Evolutionary conservation across 129 eudicot genomes (phyloP).

Genomic region (Tagetes erecta): DNA sequence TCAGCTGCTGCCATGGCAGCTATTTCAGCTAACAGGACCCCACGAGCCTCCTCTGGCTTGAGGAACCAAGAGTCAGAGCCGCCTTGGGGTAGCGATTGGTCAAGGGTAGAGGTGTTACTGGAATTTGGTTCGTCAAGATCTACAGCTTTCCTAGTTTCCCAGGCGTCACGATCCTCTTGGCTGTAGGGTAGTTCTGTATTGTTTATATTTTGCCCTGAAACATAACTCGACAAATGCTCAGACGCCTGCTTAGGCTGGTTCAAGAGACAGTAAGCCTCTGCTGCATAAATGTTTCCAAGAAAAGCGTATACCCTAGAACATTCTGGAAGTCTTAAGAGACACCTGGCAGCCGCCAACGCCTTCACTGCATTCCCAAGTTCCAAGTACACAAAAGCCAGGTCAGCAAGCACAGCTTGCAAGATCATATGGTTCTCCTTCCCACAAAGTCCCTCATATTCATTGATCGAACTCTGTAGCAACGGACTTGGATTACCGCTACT

Average conservation of each 20-base stretch:
- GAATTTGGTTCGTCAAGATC: slow-evolving; percentile 58
- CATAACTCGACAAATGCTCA: slow-evolving; percentile 57
- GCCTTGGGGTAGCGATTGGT: slow-evolving; percentile 41
- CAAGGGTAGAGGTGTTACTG: slow-evolving; percentile 27
- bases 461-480: slow-evolving; percentile 45
- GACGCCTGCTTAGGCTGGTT: slow-evolving; percentile 86
- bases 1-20: slow-evolving; percentile 67
- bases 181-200: slow-evolving; percentile 60
- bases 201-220: slow-evolving; percentile 40
- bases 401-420: slow-evolving; percentile 70
- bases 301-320: slow-evolving; percentile 66
- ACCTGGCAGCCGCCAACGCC: slow-evolving; percentile 65
- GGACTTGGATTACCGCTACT: slow-evolving; percentile 33
- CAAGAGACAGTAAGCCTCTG: slow-evolving; percentile 82
- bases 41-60: slow-evolving; percentile 86
- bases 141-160: slow-evolving; percentile 48
- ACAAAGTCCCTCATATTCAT: slow-evolving; percentile 55
- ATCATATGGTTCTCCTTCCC: slow-evolving; percentile 61
- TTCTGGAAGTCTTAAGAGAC: slow-evolving; percentile 64
- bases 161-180: slow-evolving; percentile 61
- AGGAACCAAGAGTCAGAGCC: slow-evolving; percentile 28
- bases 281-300: slow-evolving; percentile 73
- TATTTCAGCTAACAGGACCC: slow-evolving; percentile 58
- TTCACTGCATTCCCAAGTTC: slow-evolving; percentile 65
- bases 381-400: slow-evolving; percentile 78